Percentiles rank a stretch among this genome's conserved stretches.
These are phyloP conservation scores for Colletotrichum cereale DNA, from an alignment of 2,329 filamentous ascomycete genomes.

Conservation along the genomic window DNA sequence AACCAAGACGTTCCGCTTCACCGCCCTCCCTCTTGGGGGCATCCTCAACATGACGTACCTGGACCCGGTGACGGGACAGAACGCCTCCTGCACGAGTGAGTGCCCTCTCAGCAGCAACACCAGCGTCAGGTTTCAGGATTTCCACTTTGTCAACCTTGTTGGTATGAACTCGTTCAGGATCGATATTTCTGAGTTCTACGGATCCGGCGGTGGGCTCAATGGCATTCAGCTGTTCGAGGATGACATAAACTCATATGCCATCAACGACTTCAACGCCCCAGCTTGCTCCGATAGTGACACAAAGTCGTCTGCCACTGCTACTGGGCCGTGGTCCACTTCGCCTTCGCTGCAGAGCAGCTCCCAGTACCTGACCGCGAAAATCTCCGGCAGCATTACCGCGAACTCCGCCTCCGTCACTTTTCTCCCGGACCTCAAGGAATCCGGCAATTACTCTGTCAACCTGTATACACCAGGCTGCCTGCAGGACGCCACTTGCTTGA, in stretches of 20 bases:
- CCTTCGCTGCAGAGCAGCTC: constrained; percentile 78
- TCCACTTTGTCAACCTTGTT: constrained; percentile 87
- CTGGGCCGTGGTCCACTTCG: constrained; percentile 80
- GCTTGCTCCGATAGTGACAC: constrained; percentile 72
- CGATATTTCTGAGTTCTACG: constrained; percentile 90
- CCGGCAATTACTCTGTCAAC: constrained; percentile 91
- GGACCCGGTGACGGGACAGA: constrained; percentile 77
- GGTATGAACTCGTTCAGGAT: constrained; percentile 90
- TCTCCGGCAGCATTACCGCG: constrained; percentile 68
- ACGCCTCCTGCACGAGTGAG: constrained; percentile 79
- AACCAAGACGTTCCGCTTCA: constrained; percentile 89
- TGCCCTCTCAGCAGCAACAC: constrained; percentile 85
- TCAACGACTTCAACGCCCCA: constrained; percentile 90
- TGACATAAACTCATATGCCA: constrained; percentile 86
- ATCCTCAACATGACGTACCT: constrained; percentile 97
- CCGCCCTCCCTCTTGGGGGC: constrained; percentile 85
- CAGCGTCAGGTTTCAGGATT: constrained; percentile 82
- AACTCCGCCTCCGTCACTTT: constrained; percentile 80
- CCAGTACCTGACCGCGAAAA: constrained; percentile 79
- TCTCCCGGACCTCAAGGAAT: constrained; percentile 84
- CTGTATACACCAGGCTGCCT: constrained; percentile 93
- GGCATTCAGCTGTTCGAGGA: constrained; percentile 91
- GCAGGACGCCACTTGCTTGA: constrained; percentile 80
- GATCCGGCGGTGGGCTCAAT: constrained; percentile 83
- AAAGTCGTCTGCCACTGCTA: constrained; percentile 75